Percentiles rank a stretch among this genome's conserved stretches.
Conservation (phyloP, 2,329 filamentous ascomycete species). For the Cyphellophora attinorum region DNA sequence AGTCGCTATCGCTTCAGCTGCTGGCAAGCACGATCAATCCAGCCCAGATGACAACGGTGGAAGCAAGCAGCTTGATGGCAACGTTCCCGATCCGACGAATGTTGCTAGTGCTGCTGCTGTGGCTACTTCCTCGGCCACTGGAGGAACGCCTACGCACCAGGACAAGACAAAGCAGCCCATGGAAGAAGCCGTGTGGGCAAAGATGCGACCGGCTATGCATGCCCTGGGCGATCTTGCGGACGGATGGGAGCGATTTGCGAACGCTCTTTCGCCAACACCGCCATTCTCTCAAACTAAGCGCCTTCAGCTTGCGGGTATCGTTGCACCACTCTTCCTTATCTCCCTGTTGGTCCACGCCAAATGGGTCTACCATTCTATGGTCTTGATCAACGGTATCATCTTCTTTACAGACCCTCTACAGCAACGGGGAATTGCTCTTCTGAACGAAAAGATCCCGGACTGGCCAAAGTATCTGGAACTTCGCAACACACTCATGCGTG, state of each 20-base stretch:
- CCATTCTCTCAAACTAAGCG: slow-evolving; percentile 52
- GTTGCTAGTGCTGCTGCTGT: slow-evolving; percentile 45
- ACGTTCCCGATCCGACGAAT: slow-evolving; percentile 52
- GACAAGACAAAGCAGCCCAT: slow-evolving; percentile 75
- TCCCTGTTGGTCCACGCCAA: slow-evolving; percentile 50
- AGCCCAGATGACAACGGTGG: slow-evolving; percentile 39
- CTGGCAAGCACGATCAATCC: slow-evolving; percentile 64
- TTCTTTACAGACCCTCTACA: slow-evolving; percentile 77
- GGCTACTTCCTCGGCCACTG: slow-evolving; percentile 44
- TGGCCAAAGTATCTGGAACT: slow-evolving; percentile 70
- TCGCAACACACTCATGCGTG: slow-evolving; percentile 64
- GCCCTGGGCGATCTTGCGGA: slow-evolving; percentile 50
- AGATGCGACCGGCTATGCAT: slow-evolving; percentile 66
- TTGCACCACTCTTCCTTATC: slow-evolving; percentile 43
- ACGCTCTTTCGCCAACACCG: slow-evolving; percentile 52
- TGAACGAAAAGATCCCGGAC: slow-evolving; percentile 45
- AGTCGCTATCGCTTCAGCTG: slow-evolving; percentile 64
- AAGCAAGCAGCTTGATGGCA: slow-evolving; percentile 36
- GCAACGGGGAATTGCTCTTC: slow-evolving; percentile 44
- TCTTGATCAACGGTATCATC: slow-evolving; percentile 59
- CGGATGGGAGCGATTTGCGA: slow-evolving; percentile 53
- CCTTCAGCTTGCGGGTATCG: slow-evolving; percentile 43
- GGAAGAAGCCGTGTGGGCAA: slow-evolving; percentile 65
- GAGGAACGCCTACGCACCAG: slow-evolving; percentile 42
- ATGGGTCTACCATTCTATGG: slow-evolving; percentile 54